Conservation (phyloP, 2,329 filamentous ascomycete genomes). For the Rachicladosporium sp. region DNA sequence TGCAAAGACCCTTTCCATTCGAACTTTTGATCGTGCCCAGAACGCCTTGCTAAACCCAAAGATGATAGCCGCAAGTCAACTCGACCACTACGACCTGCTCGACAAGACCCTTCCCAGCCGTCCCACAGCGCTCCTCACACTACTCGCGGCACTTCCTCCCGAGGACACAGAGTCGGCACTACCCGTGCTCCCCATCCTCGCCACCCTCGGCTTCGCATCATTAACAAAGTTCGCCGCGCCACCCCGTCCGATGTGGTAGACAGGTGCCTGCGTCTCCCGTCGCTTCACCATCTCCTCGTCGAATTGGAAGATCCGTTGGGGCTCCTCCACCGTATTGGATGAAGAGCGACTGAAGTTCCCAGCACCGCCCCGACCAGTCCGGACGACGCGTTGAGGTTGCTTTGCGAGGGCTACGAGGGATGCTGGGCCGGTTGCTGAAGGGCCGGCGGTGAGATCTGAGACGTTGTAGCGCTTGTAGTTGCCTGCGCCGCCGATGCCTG, state of each 20-base stretch:
- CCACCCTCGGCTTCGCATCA: constrained; percentile 13
- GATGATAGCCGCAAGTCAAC: too few relatives aligned
- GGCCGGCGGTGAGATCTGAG: constrained; percentile 39
- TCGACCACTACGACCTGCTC: too few relatives aligned
- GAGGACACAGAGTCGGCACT: too few relatives aligned
- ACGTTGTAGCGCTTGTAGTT: constrained; percentile 45
- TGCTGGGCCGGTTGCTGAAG: constrained; percentile 34
- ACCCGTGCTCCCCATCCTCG: too few relatives aligned
- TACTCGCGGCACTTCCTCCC: too few relatives aligned
- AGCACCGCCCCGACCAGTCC: constrained; percentile 46
- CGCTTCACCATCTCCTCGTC: constrained; percentile 52
- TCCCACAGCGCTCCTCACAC: too few relatives aligned
- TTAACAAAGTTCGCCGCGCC: constrained; percentile 44
- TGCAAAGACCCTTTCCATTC: too few relatives aligned
- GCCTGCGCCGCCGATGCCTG: constrained; percentile 47
- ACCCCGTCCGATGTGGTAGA: constrained; percentile 52
- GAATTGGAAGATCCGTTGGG: constrained; percentile 54
- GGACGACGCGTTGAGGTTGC: constrained; percentile 34
- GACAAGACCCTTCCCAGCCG: too few relatives aligned
- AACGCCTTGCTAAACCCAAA: too few relatives aligned
- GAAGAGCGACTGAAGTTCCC: constrained; percentile 38
- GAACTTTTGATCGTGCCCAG: too few relatives aligned
- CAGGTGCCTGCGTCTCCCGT: constrained; percentile 38
- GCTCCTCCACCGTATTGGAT: constrained; percentile 31
- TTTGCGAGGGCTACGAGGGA: constrained; percentile 37